These are phyloP conservation scores for Penicillium longicatenatum DNA, from an alignment of 495 filamentous ascomycete species.

Conservation along the genomic window DNA sequence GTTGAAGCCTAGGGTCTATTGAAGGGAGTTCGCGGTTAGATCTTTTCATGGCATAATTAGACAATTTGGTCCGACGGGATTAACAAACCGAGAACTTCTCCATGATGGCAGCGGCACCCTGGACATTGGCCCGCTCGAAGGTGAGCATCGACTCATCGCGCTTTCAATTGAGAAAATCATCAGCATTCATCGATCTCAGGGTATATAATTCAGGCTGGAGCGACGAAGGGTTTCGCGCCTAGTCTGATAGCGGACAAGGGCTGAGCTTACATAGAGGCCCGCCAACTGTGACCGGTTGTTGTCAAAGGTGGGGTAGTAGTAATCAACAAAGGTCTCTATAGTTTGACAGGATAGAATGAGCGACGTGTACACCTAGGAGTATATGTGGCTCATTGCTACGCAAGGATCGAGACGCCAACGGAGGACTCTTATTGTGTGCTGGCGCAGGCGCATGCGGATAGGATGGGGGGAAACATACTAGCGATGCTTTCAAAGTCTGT, in stretches of 20 bases:
- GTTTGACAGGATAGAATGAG: not conserved
- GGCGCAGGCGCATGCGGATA: too few species aligned
- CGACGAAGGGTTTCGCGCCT: not conserved
- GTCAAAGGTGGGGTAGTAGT: conserved; percentile 91
- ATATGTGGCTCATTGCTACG: not conserved
- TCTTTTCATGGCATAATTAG: not conserved
- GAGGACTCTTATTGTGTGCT: conserved; percentile 10
- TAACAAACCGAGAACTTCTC: conserved; percentile 74
- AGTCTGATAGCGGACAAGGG: not conserved
- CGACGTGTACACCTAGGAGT: not conserved
- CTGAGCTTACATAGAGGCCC: conserved; percentile 70
- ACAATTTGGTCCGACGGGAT: not conserved
- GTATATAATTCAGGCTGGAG: not conserved
- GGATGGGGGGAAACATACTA: conserved; percentile 49
- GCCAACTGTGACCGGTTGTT: conserved; percentile 58
- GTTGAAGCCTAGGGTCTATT: conserved; percentile 74
- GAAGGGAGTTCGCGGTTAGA: conserved; percentile 2
- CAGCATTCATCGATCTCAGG: not conserved
- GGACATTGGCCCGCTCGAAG: conserved; percentile 68
- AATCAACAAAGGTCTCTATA: conserved; percentile 78
- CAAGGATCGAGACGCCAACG: not conserved
- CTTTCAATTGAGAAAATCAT: conserved; percentile 44
- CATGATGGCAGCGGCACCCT: conserved; percentile 63
- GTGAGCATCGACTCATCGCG: conserved; percentile 88
- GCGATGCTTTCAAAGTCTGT: conserved; percentile 57